Conservation (phyloP, 1,139 yeast genomes). For the Sugiyamaella pinicola region DNA sequence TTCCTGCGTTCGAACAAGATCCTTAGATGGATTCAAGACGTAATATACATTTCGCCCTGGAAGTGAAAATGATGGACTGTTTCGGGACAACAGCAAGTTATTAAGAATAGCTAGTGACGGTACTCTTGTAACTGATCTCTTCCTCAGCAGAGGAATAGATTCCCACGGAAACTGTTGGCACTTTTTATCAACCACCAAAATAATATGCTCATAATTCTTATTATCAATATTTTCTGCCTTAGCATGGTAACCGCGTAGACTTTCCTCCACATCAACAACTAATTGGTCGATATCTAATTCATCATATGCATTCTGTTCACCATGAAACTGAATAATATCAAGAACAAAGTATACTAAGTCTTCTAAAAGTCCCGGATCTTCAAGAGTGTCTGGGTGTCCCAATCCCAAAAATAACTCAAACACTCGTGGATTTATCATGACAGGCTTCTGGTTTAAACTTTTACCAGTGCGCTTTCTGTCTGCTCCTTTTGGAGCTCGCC, state of each 20-base stretch:
- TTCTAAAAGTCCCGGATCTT: constrained; percentile 51
- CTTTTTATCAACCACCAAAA: constrained; percentile 65
- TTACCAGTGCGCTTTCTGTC: constrained; percentile 21
- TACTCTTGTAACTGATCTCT: constrained; percentile 67
- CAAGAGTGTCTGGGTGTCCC: constrained; percentile 43
- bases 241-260: constrained; percentile 43
- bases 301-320: constrained; percentile 64
- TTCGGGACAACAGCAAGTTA: constrained; percentile 38
- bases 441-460: constrained; percentile 19
- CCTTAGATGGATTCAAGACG: constrained; percentile 81
- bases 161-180: constrained; percentile 89
- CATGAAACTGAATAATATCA: constrained; percentile 63
- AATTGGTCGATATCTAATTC: constrained; percentile 60
- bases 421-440: constrained; percentile 54
- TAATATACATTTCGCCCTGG: constrained; percentile 49
- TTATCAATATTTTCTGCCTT: constrained; percentile 9
- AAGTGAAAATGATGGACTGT: constrained; percentile 17
- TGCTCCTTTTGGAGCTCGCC: constrained; percentile 13
- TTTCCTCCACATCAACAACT: constrained; percentile 52
- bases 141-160: constrained; percentile 58
- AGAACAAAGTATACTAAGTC: constrained; percentile 66
- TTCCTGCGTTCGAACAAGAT: constrained; percentile 66
- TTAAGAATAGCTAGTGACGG: constrained; percentile 63
- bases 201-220: constrained; percentile 52
- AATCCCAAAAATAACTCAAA: constrained; percentile 56